phyloP scores from a whole-genome alignment of 2,329 filamentous ascomycete species.

The Xylaria hypoxylon region DNA sequence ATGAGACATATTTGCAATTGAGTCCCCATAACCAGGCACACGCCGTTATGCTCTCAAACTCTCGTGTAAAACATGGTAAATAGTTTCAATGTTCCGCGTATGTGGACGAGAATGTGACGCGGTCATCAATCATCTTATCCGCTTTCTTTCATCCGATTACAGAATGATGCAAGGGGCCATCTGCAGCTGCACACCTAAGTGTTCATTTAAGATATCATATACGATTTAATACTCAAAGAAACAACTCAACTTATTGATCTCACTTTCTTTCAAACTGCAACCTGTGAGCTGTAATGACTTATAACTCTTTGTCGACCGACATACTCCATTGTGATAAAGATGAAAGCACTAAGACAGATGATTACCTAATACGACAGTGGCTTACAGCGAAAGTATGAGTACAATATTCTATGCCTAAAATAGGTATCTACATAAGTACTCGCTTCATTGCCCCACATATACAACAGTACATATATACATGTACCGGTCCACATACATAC shows the following conservation, averaged over 20 bases:
- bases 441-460: constrained; percentile 18
- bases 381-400: too few relatives aligned
- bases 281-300: too few relatives aligned
- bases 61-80: background rate
- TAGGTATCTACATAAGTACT: background rate
- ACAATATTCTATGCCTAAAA: background rate
- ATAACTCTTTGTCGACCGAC: too few relatives aligned
- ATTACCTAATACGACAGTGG: background rate
- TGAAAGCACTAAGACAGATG: too few relatives aligned
- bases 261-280: too few relatives aligned
- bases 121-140: background rate
- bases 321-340: too few relatives aligned
- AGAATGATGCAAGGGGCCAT: background rate
- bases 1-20: background rate
- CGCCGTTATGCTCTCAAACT: background rate
- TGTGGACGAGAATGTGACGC: too few relatives aligned
- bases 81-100: background rate
- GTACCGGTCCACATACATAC: background rate
- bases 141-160: background rate
- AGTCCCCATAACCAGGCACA: background rate
- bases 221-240: too few relatives aligned
- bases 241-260: too few relatives aligned
- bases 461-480: background rate
- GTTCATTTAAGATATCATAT: too few relatives aligned
- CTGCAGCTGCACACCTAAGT: too few relatives aligned